Evolutionary conservation across 306 rosid genomes (phyloP), one percentile per base, ranked within the genome.

Genomic region (Nissolia schottii): DNA sequence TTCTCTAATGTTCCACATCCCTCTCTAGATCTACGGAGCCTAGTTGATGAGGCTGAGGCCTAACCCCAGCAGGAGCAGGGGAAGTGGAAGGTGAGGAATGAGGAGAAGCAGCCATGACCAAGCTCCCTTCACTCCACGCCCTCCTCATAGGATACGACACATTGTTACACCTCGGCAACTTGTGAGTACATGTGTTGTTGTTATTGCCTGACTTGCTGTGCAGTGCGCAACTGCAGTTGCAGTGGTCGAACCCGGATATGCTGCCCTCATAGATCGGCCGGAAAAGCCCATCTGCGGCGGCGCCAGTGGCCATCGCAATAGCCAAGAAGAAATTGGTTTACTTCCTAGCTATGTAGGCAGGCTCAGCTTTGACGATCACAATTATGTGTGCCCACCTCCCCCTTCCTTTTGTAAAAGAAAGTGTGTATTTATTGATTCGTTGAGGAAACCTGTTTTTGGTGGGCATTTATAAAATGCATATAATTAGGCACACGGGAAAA

Each of bases 111-210:
- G 13, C 3, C 82, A 81, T 22, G 22, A 70, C 71, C 80, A 86
- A 62, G 29, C 68, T 71, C 0, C 92, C 88, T 50, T 89, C 96
- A 61, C 96, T 89, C 92, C 92, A 87, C 0, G 92, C 83, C 56
- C 89, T 76, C 43, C 90, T 83, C 18, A 89, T 49, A 0, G 92
- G 96, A 68, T 87, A 89, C 0, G 83, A 73, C 12, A 89, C 70
- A 18, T 19, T 77, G 16, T 73, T 79, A 32, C 74, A 6, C 2
- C 6, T 43, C 0, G 61, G 64, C 43, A 18, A 5, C 19, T 24
- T 76, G 29, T 66, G 72, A 1, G 51, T 28, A 67, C 78, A 80
- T 0, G 23, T 3, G 15, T 16, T 16, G 12, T 60, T 3, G 15
- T 16, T 16, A 9, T 60, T 72, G 2, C 13, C 14, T 8, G 86